Evolutionary conservation across 2,329 filamentous ascomycete species (phyloP), one percentile per base, ranked within the genome.

Genomic region (Ciborinia camelliae): DNA sequence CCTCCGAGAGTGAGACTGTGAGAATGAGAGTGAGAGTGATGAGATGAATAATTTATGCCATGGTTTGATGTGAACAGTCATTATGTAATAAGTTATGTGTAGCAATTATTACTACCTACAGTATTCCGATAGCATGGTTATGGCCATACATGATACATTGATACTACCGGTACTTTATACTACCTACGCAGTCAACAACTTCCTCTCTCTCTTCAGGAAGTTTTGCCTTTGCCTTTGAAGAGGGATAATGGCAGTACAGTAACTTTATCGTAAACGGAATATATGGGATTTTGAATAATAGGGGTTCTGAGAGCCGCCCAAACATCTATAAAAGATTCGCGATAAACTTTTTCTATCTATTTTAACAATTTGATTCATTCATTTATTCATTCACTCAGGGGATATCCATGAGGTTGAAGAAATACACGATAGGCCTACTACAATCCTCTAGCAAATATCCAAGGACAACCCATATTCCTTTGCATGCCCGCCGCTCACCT

Each of bases 381-480:
- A 37, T 37, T 37, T 7, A 37, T 10, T 37, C 35, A 37, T 37
- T 37, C 3, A 37, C n/a, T 45, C 43, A 45, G 10, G 20, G 43
- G 10, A 45, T 45, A 23, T 45, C 20, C 20, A 23, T n/a, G 20
- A n/a, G n/a, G 41, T 20, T 10, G 7, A 45, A 45, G 43, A 45
- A 45, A 9, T 18, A 45, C 43, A 47, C n/a, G 43, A 23, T 47
- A 47, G n/a, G 20, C 32, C 23, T 32, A 5, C 20, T 5, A 9
- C 48, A 20, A 2, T 9, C 26, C 37, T 37, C n/a, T 23, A 39
- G 51, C 37, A 23, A 39, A 26, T 26, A 39, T 54, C 20, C 52
- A 54, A 54, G 51, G 52, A 54, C 51, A 54, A 54, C 32, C 51
- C 51, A 37, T 39, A 26, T 45, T 45, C 51, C n/a, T 23, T 37